Evolutionary conservation across 805 yeast species (phyloP), one percentile per base, ranked within the genome.

Genomic region (Wilhelminamyces savonicus): DNA sequence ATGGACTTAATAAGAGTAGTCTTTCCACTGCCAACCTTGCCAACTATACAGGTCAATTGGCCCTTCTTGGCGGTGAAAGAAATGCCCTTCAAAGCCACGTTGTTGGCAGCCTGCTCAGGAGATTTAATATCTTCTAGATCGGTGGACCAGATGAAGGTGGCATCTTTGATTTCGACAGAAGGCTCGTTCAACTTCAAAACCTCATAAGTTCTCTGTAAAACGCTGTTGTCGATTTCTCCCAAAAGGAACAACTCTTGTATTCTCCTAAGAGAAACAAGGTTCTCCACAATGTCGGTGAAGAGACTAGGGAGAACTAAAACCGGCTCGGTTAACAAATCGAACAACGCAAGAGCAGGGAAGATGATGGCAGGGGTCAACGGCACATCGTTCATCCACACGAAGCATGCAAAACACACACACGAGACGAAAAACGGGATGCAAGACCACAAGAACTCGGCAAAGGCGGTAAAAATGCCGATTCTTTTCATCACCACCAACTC

Each of bases 11-110:
- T 34, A 10, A 52, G 34, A 1, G 56, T 40, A 5, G 53, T 34
- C 30, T 51, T 51, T 8, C 56, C 57, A 12, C 50, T 30, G 4
- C 57, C 57, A 10, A 52, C 56, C 27, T 41, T 34, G 11, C 56
- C 56, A 5, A 51, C 53, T 10, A 52, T 23, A 27, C 55, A 50
- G 3, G 50, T 35, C 30, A 52, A 34, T 16, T 51, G 41, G 13
- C 55, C 55, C 27, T 48, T 49, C 26, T 24, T 43, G 11, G 48
- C 56, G 7, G 35, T 25, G 25, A 50, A 52, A 23, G 44, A 33
- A 23, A 47, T 36, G 27, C 45, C 30, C 17, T 35, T 32, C 27
- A 52, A 37, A 3, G 55, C 52, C 16, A 13, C 20, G 14, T 19
- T 26, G 13, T 21, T 20, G n/a, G n/a, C n/a, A n/a, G n/a, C n/a